A percentile compares a stretch with the other conserved stretches of the same genome.
These are phyloP conservation scores for Elsinoe perseae DNA, from an alignment of 2,329 filamentous ascomycete genomes.

Conservation along the genomic window DNA sequence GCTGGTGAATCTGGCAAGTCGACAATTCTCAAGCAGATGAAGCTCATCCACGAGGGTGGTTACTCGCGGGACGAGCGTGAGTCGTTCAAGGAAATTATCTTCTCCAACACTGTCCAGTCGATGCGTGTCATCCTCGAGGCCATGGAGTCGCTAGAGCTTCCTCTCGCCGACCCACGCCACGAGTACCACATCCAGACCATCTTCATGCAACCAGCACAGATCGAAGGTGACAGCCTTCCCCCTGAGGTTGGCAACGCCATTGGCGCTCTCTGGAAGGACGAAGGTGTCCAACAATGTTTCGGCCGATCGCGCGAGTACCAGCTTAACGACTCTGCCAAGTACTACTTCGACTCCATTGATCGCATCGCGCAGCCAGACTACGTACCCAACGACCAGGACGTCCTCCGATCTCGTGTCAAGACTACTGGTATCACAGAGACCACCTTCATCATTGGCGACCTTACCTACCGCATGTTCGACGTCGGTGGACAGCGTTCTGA, in stretches of 20 bases:
- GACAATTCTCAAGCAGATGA: slow-evolving; percentile 95
- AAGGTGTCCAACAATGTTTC: slow-evolving; percentile 89
- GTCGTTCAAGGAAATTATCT: slow-evolving; percentile 65
- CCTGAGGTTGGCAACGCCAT: slow-evolving; percentile 91
- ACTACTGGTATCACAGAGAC: slow-evolving; percentile 97
- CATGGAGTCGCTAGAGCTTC: slow-evolving; percentile 65
- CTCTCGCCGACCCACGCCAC: slow-evolving; percentile 82
- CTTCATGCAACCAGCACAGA: slow-evolving; percentile 96
- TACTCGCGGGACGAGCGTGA: slow-evolving; percentile 84
- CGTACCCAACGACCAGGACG: slow-evolving; percentile 87
- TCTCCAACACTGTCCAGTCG: slow-evolving; percentile 62
- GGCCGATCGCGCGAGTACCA: slow-evolving; percentile 93
- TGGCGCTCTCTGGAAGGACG: slow-evolving; percentile 85
- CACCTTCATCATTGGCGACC: slow-evolving; percentile 79
- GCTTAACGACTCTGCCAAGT: slow-evolving; percentile 91
- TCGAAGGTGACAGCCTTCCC: slow-evolving; percentile 89
- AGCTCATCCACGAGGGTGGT: slow-evolving; percentile 97
- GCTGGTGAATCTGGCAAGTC: slow-evolving; percentile 98
- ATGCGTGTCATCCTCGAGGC: slow-evolving; percentile 64
- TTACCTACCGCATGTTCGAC: slow-evolving; percentile 96
- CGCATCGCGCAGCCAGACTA: slow-evolving; percentile 87
- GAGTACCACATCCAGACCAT: slow-evolving; percentile 98
- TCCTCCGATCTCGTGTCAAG: slow-evolving; percentile 78
- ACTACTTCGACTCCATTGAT: slow-evolving; percentile 94
- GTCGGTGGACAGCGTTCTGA: slow-evolving; percentile 88